phyloP scores from a whole-genome alignment of 129 eudicot genomes.

The Helianthus annuus region DNA sequence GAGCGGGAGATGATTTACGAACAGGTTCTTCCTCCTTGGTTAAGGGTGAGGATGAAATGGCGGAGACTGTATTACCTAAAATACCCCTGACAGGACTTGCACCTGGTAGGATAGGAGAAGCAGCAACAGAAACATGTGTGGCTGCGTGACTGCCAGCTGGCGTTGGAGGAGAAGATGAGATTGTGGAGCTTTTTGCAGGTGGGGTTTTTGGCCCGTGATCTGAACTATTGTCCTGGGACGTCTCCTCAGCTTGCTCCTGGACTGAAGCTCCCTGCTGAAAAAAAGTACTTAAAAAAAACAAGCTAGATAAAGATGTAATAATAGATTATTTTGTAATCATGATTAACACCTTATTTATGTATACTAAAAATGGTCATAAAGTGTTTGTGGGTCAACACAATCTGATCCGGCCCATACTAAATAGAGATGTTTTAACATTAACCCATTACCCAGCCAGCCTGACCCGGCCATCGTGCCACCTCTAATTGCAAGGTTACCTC shows the following conservation, averaged over 20 bases:
- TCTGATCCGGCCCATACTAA: too few relatives aligned
- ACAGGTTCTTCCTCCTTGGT: constrained; percentile 84
- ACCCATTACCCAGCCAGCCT: too few relatives aligned
- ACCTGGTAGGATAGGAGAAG: constrained; percentile 43
- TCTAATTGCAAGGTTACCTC: too few relatives aligned
- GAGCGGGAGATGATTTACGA: constrained; percentile 73
- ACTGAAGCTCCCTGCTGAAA: constrained; percentile 51
- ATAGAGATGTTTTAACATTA: too few relatives aligned
- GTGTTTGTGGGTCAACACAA: too few relatives aligned
- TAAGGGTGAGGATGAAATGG: constrained; percentile 53
- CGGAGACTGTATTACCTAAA: constrained; percentile 41
- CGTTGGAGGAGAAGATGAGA: constrained; percentile 61
- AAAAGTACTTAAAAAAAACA: constrained; percentile 24
- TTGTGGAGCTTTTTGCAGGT: constrained; percentile 56
- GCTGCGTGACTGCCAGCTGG: constrained; percentile 57
- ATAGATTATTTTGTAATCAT: too few relatives aligned
- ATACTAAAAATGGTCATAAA: too few relatives aligned
- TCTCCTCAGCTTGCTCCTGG: constrained; percentile 72
- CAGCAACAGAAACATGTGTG: constrained; percentile 40
- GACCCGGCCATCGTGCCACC: too few relatives aligned
- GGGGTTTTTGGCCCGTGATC: constrained; percentile 73
- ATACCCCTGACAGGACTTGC: constrained; percentile 42
- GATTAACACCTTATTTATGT: too few relatives aligned
- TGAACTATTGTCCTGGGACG: constrained; percentile 63
- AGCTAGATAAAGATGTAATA: constrained; percentile 4